A percentile compares a stretch with the other conserved stretches of the same genome.
phyloP scores from a whole-genome alignment of 2,329 filamentous ascomycete species.

The Myriangium duriaei region DNA sequence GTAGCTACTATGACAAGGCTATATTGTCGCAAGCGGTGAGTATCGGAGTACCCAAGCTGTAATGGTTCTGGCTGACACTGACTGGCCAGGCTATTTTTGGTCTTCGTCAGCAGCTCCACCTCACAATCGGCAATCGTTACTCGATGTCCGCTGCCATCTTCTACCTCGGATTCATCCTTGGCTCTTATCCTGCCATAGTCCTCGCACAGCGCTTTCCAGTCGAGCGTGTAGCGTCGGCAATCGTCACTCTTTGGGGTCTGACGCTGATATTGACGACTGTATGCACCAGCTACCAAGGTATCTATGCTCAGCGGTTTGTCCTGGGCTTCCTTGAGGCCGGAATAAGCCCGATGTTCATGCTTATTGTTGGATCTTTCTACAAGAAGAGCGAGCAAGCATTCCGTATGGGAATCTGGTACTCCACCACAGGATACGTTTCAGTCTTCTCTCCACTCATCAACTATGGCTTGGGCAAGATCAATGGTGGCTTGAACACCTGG shows the following conservation, averaged over 20 bases:
- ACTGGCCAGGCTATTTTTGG: slow-evolving; percentile 29
- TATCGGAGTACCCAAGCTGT: slow-evolving; percentile 20
- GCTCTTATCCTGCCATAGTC: slow-evolving; percentile 33
- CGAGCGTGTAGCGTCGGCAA: slow-evolving; percentile 31
- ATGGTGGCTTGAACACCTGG: slow-evolving; percentile 28
- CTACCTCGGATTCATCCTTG: slow-evolving; percentile 38
- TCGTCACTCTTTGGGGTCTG: slow-evolving; percentile 27
- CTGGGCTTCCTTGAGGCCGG: slow-evolving; percentile 43
- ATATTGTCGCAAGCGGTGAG: slow-evolving; percentile 43
- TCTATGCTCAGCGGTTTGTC: slow-evolving; percentile 39
- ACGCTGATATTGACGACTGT: slow-evolving; percentile 27
- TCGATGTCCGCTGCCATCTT: slow-evolving; percentile 35
- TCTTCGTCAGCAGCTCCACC: slow-evolving; percentile 28
- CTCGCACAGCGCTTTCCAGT: slow-evolving; percentile 35
- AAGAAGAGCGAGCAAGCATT: slow-evolving; percentile 20
- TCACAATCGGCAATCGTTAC: slow-evolving; percentile 32
- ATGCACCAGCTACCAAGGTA: slow-evolving; percentile 25
- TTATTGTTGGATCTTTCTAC: slow-evolving; percentile 30
- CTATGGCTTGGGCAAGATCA: slow-evolving; percentile 36
- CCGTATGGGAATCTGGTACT: slow-evolving; percentile 21
- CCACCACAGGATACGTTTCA: slow-evolving; percentile 32
- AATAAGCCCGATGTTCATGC: slow-evolving; percentile 44
- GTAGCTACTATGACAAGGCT: slow-evolving; percentile 41
- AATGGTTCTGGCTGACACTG: slow-evolving; percentile 1
- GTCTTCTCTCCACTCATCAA: slow-evolving; percentile 36